Evolutionary conservation across 2,329 filamentous ascomycete species (phyloP).

Genomic region (Diplodia sapinea): DNA sequence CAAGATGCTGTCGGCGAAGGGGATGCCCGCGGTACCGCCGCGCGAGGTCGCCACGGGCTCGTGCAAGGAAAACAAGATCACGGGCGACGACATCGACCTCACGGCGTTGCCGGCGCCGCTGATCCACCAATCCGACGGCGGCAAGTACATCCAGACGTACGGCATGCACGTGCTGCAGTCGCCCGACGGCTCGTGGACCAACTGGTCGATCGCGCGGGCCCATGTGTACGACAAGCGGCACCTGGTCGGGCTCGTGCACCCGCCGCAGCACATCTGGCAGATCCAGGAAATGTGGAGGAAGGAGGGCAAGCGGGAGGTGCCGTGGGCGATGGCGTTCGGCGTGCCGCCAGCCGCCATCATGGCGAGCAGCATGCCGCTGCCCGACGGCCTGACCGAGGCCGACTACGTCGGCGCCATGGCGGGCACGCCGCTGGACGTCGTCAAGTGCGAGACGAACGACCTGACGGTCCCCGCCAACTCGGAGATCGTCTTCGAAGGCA

Average conservation of each 20-base stretch:
- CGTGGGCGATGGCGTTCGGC: slow-evolving; percentile 57
- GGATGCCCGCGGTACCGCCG: slow-evolving; percentile 4
- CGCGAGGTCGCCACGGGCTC: slow-evolving; percentile 42
- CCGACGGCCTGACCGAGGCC: slow-evolving; percentile 56
- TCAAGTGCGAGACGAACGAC: slow-evolving; percentile 60
- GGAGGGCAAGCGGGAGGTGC: slow-evolving; percentile 52
- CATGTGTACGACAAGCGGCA: slow-evolving; percentile 56
- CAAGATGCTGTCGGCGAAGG: slow-evolving; percentile 33
- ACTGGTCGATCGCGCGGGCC: slow-evolving; percentile 54
- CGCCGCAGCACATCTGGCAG: slow-evolving; percentile 55
- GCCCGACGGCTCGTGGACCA: slow-evolving; percentile 56
- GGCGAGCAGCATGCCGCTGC: slow-evolving; percentile 46
- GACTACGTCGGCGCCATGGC: slow-evolving; percentile 57
- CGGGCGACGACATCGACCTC: slow-evolving; percentile 52
- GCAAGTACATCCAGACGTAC: slow-evolving; percentile 59
- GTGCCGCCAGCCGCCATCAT: slow-evolving; percentile 59
- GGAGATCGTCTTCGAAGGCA: slow-evolving; percentile 61
- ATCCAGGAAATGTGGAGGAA: slow-evolving; percentile 57
- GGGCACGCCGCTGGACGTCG: slow-evolving; percentile 54
- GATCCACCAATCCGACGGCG: slow-evolving; percentile 55
- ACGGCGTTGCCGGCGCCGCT: slow-evolving; percentile 45
- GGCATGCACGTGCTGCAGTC: slow-evolving; percentile 57
- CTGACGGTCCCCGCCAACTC: slow-evolving; percentile 56
- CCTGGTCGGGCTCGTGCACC: slow-evolving; percentile 51
- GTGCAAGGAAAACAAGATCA: slow-evolving; percentile 52